Conservation (phyloP, 352 stramenopile species). For the Phytophthora tentaculata region DNA sequence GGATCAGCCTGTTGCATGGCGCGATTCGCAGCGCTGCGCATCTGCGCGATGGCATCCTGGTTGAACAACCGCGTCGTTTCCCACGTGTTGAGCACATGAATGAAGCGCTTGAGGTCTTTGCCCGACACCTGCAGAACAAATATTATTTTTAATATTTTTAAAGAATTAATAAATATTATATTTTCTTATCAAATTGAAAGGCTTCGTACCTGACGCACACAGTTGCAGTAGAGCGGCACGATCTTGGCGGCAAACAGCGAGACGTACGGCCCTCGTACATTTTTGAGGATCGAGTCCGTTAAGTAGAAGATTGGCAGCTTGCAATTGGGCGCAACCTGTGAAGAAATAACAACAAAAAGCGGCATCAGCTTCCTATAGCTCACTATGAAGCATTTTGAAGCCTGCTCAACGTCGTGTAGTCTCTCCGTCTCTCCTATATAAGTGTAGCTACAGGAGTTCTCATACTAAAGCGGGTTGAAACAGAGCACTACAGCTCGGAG, state of each 20-base stretch:
- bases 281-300: constrained; percentile 92
- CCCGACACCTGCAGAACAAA: constrained; percentile 56
- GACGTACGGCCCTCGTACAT: constrained; percentile 79
- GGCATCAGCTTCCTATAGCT: constrained; percentile 22
- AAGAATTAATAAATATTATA: not conserved
- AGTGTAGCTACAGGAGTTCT: not conserved
- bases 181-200: not conserved
- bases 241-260: constrained; percentile 74
- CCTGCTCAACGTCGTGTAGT: not conserved
- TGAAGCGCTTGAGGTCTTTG: constrained; percentile 84
- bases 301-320: constrained; percentile 92
- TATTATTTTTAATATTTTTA: not conserved
- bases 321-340: constrained; percentile 74
- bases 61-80: constrained; percentile 69
- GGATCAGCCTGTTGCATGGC: constrained; percentile 61
- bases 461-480: not conserved
- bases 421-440: constrained; percentile 14
- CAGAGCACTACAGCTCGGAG: not conserved
- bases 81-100: constrained; percentile 89
- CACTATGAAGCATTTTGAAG: not conserved
- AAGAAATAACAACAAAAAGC: constrained; percentile 16
- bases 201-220: constrained; percentile 68
- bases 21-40: constrained; percentile 69
- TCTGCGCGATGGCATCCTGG: constrained; percentile 59
- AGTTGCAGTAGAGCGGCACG: constrained; percentile 87